phyloP scores from a whole-genome alignment of 2,329 filamentous ascomycete genomes.

The Phyllosticta paracitricarpa region DNA sequence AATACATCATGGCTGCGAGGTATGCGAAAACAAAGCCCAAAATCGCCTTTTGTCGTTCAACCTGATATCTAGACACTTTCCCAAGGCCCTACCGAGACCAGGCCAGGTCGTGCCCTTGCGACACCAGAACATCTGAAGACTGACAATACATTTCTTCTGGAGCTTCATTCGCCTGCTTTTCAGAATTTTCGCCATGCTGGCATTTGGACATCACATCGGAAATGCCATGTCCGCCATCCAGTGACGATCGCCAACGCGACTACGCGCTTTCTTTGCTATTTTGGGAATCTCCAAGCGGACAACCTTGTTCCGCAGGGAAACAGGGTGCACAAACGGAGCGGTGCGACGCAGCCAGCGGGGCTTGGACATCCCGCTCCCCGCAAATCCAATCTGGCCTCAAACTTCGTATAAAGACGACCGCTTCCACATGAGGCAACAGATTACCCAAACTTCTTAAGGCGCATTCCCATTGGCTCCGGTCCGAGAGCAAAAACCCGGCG shows the following conservation, averaged over 20 bases:
- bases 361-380: neutral
- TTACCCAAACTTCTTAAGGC: neutral
- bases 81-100: too few species aligned
- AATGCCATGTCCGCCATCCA: neutral
- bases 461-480: neutral
- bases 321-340: neutral
- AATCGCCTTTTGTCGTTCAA: too few species aligned
- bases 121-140: too few species aligned
- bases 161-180: too few species aligned
- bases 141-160: too few species aligned
- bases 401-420: neutral
- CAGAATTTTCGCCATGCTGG: too few species aligned
- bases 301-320: neutral
- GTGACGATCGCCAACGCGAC: neutral
- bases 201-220: too few species aligned
- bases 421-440: neutral
- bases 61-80: too few species aligned
- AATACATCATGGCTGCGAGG: too few species aligned
- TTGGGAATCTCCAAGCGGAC: neutral
- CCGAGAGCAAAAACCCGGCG: neutral
- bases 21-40: too few species aligned
- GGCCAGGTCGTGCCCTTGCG: too few species aligned
- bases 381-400: neutral
- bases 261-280: neutral
- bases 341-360: neutral